These are phyloP conservation scores for Plasmodium falciparum DNA, from an alignment of 169 alveolate genomes.

Conservation along the genomic window DNA sequence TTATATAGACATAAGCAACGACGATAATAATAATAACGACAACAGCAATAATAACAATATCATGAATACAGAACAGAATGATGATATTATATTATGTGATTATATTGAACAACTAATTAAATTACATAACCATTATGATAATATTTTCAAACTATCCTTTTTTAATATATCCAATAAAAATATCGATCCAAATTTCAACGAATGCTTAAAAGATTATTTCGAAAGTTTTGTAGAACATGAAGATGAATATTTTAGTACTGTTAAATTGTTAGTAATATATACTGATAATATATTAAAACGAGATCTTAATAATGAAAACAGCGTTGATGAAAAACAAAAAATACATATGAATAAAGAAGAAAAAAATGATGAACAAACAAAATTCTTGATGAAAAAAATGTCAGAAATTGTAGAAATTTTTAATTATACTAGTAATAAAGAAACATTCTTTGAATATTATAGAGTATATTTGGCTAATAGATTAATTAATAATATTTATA, in stretches of 20 bases:
- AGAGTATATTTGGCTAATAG: slow-evolving; percentile 69
- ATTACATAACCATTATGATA: slow-evolving; percentile 49
- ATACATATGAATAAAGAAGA: neutral
- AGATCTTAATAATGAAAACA: neutral
- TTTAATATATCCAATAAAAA: slow-evolving; percentile 44
- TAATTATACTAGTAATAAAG: slow-evolving; percentile 62
- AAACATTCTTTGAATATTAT: slow-evolving; percentile 66
- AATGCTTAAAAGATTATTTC: slow-evolving; percentile 62
- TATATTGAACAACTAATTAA: slow-evolving; percentile 52
- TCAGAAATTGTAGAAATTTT: slow-evolving; percentile 63
- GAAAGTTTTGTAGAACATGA: slow-evolving; percentile 75
- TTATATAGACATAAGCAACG: slow-evolving; percentile 11
- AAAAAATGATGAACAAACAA: neutral
- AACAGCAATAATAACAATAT: slow-evolving; percentile 37
- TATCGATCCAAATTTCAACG: slow-evolving; percentile 49
- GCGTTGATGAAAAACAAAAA: neutral
- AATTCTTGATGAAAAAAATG: slow-evolving; percentile 42
- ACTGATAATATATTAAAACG: slow-evolving; percentile 55
- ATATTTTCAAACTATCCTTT: slow-evolving; percentile 50
- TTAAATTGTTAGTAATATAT: slow-evolving; percentile 49
- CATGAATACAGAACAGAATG: slow-evolving; percentile 6
- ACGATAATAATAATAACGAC: neutral
- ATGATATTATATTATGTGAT: slow-evolving; percentile 40
- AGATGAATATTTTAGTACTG: slow-evolving; percentile 67
- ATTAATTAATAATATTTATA: slow-evolving; percentile 63